Base-by-base conservation (phyloP, 352 stramenopile genomes). In the Globisporangium paddicum region DNA sequence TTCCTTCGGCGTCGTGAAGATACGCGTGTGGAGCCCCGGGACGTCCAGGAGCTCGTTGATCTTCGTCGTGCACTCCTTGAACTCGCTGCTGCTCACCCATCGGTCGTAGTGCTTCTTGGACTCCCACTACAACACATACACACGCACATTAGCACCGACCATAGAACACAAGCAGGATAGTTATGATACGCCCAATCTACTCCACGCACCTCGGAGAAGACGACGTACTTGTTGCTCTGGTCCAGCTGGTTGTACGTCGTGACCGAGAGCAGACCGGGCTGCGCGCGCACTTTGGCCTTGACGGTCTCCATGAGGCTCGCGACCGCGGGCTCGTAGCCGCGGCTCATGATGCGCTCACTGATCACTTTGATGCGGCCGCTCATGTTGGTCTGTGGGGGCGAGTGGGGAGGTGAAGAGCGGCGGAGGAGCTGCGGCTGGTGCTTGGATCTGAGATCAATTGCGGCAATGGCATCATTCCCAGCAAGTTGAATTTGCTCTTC, bases 21-120 rank as follows among this genome's bases (percentile, higher is more conserved):
- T 73, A 58, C 86, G 81, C 58, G 85, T 89, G 64, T 90, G 77
- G 59, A 89, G 72, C n/a, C 76, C 84, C 0, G 86, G 86, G 34
- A 91, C 79, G 57, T 93, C 86, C 58, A 95, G 67, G 30, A 92
- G 67, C 62, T 95, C 79, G 64, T 95, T 90, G 66, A 95, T 92
- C 63, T 93, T 75, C 34, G 67, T 51, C 35, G 83, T 89, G 68
- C 77, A 89, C 42, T 88, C 68, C 63, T 88, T 80, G 64, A 90
- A 95, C 54, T 91, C 82, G 26, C 75, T 72, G 70, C 78, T 93
- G 37, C 70, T 69, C 38, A 90, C 59, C 86, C 86, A 95, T 48
- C 64, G 71, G 44, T 95, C 86, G 53, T 93, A 93, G 60, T 92
- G 69, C 46, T 89, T 77, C 57, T 86, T 83, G 9, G 82, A 92